Conservation (phyloP, 129 eudicot species). For the Chrysanthemum lavandulifolium region DNA sequence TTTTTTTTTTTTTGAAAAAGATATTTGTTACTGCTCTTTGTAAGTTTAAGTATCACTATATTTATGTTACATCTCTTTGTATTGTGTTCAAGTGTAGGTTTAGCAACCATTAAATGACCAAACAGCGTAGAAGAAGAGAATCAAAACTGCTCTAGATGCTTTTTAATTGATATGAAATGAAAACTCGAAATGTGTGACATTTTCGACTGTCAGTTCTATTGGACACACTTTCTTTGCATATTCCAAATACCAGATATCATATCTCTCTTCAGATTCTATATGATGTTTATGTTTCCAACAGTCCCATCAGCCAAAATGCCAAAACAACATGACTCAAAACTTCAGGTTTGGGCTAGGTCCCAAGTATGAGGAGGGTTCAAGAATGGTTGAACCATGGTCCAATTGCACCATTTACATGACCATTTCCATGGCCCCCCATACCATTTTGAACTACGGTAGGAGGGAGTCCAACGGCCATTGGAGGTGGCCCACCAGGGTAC, state of each 20-base stretch:
- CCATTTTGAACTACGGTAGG: conserved; percentile 61
- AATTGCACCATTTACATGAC: conserved; percentile 71
- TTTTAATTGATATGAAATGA: conserved; percentile 26
- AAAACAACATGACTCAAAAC: conserved; percentile 38
- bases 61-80: neutral
- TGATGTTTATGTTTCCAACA: conserved; percentile 27
- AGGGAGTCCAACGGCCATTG: conserved; percentile 71
- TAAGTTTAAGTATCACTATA: neutral
- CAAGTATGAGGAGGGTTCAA: conserved; percentile 32
- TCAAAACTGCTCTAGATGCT: conserved; percentile 24
- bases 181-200: conserved; percentile 12
- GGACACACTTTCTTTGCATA: conserved; percentile 6
- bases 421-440: conserved; percentile 68
- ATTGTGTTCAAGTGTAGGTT: too few species aligned
- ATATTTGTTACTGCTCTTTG: too few species aligned
- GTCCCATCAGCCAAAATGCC: conserved; percentile 52
- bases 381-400: conserved; percentile 93
- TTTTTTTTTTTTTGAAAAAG: too few species aligned
- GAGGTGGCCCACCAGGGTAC: conserved; percentile 59
- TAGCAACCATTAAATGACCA: too few species aligned
- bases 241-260: conserved; percentile 14
- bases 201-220: conserved; percentile 11
- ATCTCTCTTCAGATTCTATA: conserved; percentile 1
- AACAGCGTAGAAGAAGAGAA: neutral
- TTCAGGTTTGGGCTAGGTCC: conserved; percentile 10